Evolutionary conservation across 495 filamentous ascomycete species (phyloP).

Genomic region (Aspergillus saccharolyticus): DNA sequence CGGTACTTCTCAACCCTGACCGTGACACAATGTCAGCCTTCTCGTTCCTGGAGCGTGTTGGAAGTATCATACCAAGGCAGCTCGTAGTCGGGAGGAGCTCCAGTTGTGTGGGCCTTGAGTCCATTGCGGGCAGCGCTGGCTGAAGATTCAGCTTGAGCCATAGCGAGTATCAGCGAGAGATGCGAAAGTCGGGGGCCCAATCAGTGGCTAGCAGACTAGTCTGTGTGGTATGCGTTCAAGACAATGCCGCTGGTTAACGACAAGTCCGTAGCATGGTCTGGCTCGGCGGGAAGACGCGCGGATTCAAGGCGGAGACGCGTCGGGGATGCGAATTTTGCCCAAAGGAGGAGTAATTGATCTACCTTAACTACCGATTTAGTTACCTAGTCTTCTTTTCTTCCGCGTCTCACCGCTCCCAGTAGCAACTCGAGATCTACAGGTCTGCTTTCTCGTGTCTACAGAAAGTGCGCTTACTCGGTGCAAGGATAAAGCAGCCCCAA

Average conservation of each 20-base stretch:
- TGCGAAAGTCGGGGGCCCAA: neutral
- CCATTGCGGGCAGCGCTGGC: slow-evolving; percentile 64
- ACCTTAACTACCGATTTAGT: no score
- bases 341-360: slow-evolving; percentile 5
- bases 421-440: no score
- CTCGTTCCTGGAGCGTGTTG: neutral
- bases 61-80: slow-evolving; percentile 70
- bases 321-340: slow-evolving; percentile 9
- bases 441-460: no score
- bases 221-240: neutral
- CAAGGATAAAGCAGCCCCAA: no score
- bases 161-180: slow-evolving; percentile 7
- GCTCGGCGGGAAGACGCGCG: slow-evolving; percentile 26
- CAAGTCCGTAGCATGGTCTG: neutral
- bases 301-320: slow-evolving; percentile 26
- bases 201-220: neutral
- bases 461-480: no score
- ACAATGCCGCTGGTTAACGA: neutral
- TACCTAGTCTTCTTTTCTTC: neutral
- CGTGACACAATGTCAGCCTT: slow-evolving; percentile 3
- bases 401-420: no score
- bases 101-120: slow-evolving; percentile 57
- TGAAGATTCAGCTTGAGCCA: slow-evolving; percentile 69
- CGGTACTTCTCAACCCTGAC: slow-evolving; percentile 97
- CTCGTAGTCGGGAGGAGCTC: slow-evolving; percentile 66